Percentiles rank a stretch among this genome's conserved stretches.
Conservation (phyloP, 2,329 filamentous ascomycete genomes). For the Epichloe festucae region DNA sequence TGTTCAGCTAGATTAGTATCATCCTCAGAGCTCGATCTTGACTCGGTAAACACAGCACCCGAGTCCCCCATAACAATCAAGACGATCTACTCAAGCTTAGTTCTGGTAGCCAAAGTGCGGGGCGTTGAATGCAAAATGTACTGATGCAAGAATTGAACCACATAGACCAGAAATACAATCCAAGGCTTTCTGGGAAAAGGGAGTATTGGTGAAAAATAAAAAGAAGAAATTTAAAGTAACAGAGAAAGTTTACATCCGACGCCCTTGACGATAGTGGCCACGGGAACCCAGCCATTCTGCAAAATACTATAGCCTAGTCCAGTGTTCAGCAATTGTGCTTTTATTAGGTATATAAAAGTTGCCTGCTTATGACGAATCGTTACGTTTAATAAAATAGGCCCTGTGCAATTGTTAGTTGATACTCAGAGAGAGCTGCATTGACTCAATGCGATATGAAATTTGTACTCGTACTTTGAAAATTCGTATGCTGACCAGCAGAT, state of each 20-base stretch:
- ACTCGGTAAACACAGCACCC: neutral
- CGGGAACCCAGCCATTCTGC: neutral
- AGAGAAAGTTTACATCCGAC: neutral
- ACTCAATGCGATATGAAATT: conserved; percentile 49
- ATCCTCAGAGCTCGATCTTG: neutral
- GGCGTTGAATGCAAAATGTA: neutral
- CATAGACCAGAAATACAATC: neutral
- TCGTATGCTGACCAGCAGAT: conserved; percentile 88
- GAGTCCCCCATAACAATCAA: neutral
- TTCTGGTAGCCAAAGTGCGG: neutral
- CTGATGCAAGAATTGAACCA: neutral
- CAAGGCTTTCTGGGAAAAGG: neutral
- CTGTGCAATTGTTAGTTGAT: conserved; percentile 18
- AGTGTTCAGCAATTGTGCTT: neutral
- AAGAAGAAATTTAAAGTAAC: neutral
- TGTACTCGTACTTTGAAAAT: conserved; percentile 54
- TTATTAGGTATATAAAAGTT: neutral
- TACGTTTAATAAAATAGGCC: conserved; percentile 47
- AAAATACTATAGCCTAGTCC: neutral
- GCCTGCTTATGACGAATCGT: conserved; percentile 26
- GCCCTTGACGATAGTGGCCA: neutral
- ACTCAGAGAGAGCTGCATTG: conserved; percentile 50
- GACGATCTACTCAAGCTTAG: neutral
- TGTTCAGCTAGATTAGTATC: neutral
- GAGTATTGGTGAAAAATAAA: neutral